Evolutionary conservation across 768 basidiomycete species (phyloP).

Genomic region (Lentinula detonsa): DNA sequence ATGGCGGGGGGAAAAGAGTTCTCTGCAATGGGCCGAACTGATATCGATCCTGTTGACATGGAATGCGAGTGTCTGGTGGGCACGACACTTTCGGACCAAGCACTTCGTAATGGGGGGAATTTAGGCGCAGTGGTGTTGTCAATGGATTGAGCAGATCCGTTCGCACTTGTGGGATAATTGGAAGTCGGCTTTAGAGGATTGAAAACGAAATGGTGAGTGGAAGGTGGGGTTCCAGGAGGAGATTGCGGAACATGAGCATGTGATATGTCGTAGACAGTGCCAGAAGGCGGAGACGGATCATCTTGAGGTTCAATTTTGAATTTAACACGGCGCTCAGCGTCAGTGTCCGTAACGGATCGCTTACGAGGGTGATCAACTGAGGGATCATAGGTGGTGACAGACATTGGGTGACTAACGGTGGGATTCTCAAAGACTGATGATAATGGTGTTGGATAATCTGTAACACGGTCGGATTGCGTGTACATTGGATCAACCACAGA

Average conservation of each 20-base stretch:
- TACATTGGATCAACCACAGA: constrained; percentile 19
- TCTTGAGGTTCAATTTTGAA: constrained; percentile 45
- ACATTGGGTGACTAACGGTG: neutral
- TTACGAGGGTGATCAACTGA: constrained; percentile 34
- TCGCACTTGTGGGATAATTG: constrained; percentile 15
- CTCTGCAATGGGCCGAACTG: neutral
- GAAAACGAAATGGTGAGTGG: constrained; percentile 26
- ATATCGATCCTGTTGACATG: constrained; percentile 10
- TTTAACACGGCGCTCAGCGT: constrained; percentile 36
- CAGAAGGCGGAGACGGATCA: constrained; percentile 24
- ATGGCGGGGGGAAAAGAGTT: neutral
- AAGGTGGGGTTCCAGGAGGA: constrained; percentile 17
- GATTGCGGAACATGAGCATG: constrained; percentile 11
- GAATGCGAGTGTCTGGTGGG: constrained; percentile 12
- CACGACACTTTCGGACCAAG: constrained; percentile 11
- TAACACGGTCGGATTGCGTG: neutral
- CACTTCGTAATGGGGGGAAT: constrained; percentile 12
- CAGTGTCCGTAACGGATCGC: constrained; percentile 36
- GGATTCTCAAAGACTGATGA: neutral
- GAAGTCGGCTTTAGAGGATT: constrained; percentile 19
- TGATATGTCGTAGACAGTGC: constrained; percentile 1
- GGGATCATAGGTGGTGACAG: neutral
- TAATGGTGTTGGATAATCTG: neutral
- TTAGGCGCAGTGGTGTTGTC: constrained; percentile 13
- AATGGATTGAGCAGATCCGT: constrained; percentile 9